phyloP scores from a whole-genome alignment of 2,329 filamentous ascomycete species.

The Lecanosticta acicola region DNA sequence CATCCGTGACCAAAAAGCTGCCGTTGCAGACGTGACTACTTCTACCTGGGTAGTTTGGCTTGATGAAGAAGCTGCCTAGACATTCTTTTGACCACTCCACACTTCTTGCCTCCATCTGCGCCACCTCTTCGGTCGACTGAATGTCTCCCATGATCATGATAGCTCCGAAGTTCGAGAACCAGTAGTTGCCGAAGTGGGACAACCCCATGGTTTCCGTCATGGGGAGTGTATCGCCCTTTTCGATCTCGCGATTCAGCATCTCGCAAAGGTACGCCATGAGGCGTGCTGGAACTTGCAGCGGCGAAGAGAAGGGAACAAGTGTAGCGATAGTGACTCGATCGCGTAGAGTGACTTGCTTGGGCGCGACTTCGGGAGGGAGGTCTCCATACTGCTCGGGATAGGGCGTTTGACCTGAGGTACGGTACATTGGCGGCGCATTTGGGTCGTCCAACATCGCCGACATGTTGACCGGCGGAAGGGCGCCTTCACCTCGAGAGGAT shows the following conservation, averaged over 20 bases:
- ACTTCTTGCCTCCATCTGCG: slow-evolving; percentile 40
- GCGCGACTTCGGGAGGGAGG: slow-evolving; percentile 62
- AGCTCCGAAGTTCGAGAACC: slow-evolving; percentile 86
- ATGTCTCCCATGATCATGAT: slow-evolving; percentile 81
- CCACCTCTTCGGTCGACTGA: slow-evolving; percentile 51
- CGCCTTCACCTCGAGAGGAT: no score
- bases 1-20: slow-evolving; percentile 47
- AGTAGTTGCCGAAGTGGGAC: slow-evolving; percentile 74
- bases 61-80: slow-evolving; percentile 87
- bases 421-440: slow-evolving; percentile 62
- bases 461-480: slow-evolving; percentile 44
- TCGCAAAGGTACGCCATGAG: slow-evolving; percentile 73
- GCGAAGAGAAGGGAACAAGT: slow-evolving; percentile 74
- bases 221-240: slow-evolving; percentile 86
- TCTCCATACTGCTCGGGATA: slow-evolving; percentile 59
- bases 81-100: slow-evolving; percentile 74
- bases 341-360: slow-evolving; percentile 73
- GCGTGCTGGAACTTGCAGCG: slow-evolving; percentile 66
- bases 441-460: slow-evolving; percentile 76
- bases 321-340: slow-evolving; percentile 81
- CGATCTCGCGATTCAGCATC: slow-evolving; percentile 83
- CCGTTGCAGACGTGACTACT: slow-evolving; percentile 81
- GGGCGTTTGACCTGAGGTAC: slow-evolving; percentile 60
- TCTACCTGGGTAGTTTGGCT: slow-evolving; percentile 85
- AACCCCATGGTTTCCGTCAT: slow-evolving; percentile 72